Percentiles rank a stretch among this genome's conserved stretches.
These are phyloP conservation scores for Tolypocladium cylindrosporum DNA, from an alignment of 2,329 filamentous ascomycete genomes.

Conservation along the genomic window DNA sequence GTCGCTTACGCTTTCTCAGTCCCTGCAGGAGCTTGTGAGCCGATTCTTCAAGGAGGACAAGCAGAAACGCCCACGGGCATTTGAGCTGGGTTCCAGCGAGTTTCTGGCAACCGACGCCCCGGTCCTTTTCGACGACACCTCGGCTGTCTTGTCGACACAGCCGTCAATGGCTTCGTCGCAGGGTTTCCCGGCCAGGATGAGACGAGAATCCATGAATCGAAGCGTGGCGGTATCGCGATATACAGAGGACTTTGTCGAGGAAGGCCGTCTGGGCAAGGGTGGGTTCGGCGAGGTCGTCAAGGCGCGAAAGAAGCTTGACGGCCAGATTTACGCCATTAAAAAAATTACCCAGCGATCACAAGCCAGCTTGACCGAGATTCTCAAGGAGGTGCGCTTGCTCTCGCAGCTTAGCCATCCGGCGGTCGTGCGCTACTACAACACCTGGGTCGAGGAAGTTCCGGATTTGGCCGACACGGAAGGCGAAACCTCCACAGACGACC, in stretches of 20 bases:
- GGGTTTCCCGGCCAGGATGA: slow-evolving; percentile 36
- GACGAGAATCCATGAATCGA: slow-evolving; percentile 52
- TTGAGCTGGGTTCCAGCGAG: slow-evolving; percentile 57
- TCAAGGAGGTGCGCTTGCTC: slow-evolving; percentile 78
- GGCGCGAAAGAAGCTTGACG: slow-evolving; percentile 87
- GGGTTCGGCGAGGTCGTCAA: slow-evolving; percentile 96
- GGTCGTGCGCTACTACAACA: slow-evolving; percentile 84
- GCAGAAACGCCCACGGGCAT: slow-evolving; percentile 76
- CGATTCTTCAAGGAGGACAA: slow-evolving; percentile 80
- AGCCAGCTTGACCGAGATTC: slow-evolving; percentile 67
- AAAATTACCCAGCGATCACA: slow-evolving; percentile 82
- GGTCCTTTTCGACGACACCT: slow-evolving; percentile 38
- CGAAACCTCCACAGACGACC: slow-evolving; percentile 43
- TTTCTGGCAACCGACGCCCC: slow-evolving; percentile 57
- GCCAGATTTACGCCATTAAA: slow-evolving; percentile 90
- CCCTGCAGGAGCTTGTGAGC: slow-evolving; percentile 69
- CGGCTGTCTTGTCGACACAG: slow-evolving; percentile 28
- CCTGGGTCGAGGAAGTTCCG: slow-evolving; percentile 74
- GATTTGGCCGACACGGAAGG: slow-evolving; percentile 45
- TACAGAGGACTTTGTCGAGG: slow-evolving; percentile 80
- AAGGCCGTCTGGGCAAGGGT: slow-evolving; percentile 80
- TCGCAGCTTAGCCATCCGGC: slow-evolving; percentile 87
- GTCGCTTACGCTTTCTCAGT: slow-evolving; percentile 59
- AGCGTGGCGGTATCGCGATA: slow-evolving; percentile 59
- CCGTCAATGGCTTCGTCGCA: slow-evolving; percentile 32